phyloP scores from a whole-genome alignment of 192 early-diverging fungal species.

The Thoreauomyces humboldtii region DNA sequence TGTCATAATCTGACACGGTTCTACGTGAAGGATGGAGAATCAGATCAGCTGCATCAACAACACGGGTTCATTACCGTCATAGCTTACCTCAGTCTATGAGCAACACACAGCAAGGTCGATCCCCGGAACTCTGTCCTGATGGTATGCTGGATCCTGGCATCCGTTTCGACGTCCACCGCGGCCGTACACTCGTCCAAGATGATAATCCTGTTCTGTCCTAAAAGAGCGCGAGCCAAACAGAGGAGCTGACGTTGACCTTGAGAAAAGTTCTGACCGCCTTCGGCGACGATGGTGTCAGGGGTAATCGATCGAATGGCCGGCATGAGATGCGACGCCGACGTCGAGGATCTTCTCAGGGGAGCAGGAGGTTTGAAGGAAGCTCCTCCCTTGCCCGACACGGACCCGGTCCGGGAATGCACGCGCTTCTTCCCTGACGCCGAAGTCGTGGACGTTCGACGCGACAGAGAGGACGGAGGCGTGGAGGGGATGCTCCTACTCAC shows the following conservation, averaged over 20 bases:
- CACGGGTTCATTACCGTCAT: no score
- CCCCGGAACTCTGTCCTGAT: conserved; percentile 69
- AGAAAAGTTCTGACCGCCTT: conserved; percentile 82
- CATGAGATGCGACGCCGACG: not conserved
- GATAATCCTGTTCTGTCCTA: conserved; percentile 21
- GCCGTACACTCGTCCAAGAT: conserved; percentile 74
- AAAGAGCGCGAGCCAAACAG: conserved; percentile 51
- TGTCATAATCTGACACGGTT: conserved; percentile 71
- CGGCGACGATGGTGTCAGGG: conserved; percentile 67
- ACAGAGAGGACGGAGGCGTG: no score
- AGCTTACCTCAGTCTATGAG: conserved; percentile 63
- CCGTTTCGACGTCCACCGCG: conserved; percentile 82
- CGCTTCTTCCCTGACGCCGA: no score
- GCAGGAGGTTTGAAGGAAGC: no score
- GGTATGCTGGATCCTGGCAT: conserved; percentile 82
- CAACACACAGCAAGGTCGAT: conserved; percentile 81
- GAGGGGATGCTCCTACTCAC: not conserved
- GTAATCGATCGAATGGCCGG: not conserved
- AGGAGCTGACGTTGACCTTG: conserved; percentile 53
- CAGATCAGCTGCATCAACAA: no score
- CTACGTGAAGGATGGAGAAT: no score
- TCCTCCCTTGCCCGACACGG: no score
- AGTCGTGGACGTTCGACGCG: no score
- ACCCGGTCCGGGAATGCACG: no score
- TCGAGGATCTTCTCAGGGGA: not conserved